phyloP scores from a whole-genome alignment of 306 rosid genomes.

The Malus asiatica region DNA sequence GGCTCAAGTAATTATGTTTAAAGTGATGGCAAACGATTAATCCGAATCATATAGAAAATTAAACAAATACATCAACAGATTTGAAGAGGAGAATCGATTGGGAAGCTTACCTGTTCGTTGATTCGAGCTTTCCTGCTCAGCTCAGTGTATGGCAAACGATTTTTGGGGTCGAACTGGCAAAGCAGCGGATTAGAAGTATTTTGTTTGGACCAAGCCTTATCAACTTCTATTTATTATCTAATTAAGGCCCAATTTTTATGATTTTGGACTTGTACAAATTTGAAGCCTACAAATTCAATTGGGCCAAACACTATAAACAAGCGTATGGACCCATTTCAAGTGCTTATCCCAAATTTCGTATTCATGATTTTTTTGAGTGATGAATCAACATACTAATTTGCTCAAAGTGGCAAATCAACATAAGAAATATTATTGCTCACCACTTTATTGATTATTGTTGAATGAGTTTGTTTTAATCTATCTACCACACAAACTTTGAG shows the following conservation, averaged over 20 bases:
- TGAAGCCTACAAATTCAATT: background rate
- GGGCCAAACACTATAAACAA: background rate
- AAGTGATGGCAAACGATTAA: background rate
- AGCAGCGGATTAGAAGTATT: background rate
- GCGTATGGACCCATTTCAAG: no score
- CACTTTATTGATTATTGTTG: no score
- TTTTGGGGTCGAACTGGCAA: background rate
- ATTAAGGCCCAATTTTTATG: background rate
- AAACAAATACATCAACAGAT: background rate
- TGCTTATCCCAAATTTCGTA: no score
- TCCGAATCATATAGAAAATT: background rate
- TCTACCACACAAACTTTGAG: no score
- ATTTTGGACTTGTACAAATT: background rate
- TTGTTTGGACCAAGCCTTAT: background rate
- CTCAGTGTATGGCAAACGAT: background rate
- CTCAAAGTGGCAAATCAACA: no score
- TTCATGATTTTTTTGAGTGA: no score
- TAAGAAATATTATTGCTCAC: no score
- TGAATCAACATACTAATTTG: no score
- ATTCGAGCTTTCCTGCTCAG: background rate
- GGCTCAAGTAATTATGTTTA: background rate
- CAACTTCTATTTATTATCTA: no score
- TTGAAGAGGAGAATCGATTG: background rate
- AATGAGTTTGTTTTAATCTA: no score
- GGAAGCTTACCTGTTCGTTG: slow-evolving; percentile 6